Percentiles rank a stretch among this genome's conserved stretches.
These are phyloP conservation scores for Zizania palustris DNA, from an alignment of 202 grass and related monocot species.

Conservation along the genomic window DNA sequence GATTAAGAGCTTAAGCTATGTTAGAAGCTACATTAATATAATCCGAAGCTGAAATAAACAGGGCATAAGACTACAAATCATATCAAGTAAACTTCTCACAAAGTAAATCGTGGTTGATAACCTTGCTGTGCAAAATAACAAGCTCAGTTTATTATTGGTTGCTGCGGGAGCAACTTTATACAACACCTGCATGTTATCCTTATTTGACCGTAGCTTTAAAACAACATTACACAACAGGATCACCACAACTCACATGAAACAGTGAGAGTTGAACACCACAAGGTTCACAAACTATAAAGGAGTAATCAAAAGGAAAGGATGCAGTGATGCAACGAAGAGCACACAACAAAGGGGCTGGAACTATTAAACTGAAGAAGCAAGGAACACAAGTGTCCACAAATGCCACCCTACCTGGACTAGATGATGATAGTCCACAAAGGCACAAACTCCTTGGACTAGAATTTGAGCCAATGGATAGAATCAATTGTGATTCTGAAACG, in stretches of 20 bases:
- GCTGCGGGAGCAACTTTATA: not conserved
- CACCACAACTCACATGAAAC: constrained; percentile 6
- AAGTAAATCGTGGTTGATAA: constrained; percentile 4
- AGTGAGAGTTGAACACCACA: not conserved
- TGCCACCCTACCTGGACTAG: not conserved
- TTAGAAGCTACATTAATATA: no score
- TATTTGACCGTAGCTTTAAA: not conserved
- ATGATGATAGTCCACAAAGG: no score
- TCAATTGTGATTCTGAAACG: constrained; percentile 7
- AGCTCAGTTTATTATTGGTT: constrained; percentile 3
- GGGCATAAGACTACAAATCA: not conserved
- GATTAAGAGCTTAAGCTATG: no score
- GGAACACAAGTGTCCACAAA: constrained; percentile 14
- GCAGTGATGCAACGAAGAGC: not conserved
- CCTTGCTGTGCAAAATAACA: not conserved
- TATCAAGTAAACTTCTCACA: not conserved
- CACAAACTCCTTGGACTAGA: not conserved
- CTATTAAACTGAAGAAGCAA: constrained; percentile 30
- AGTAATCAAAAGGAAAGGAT: not conserved
- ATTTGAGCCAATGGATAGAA: not conserved
- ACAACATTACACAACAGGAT: not conserved
- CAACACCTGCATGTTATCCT: not conserved
- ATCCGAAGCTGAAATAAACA: no score
- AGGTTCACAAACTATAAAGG: not conserved
- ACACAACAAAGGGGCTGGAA: constrained; percentile 8